phyloP scores from a whole-genome alignment of 2,329 filamentous ascomycete genomes.

The Sporothrix phasma region DNA sequence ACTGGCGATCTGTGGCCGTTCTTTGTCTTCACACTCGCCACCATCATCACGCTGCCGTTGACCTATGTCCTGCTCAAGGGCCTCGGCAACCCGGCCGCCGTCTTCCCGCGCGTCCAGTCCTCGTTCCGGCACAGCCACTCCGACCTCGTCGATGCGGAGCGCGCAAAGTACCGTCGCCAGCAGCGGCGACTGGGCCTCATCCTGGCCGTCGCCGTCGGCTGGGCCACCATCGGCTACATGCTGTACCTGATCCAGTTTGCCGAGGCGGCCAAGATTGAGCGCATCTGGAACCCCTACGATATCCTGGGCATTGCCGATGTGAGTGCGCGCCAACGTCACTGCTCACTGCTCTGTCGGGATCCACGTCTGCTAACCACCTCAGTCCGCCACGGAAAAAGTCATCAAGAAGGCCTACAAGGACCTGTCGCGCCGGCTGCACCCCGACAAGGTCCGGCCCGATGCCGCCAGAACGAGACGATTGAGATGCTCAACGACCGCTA shows the following conservation, averaged over 20 bases:
- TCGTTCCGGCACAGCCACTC: slow-evolving; percentile 74
- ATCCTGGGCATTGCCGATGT: slow-evolving; percentile 81
- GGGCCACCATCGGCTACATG: slow-evolving; percentile 81
- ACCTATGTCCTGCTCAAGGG: slow-evolving; percentile 81
- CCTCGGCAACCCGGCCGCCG: slow-evolving; percentile 64
- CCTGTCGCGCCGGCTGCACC: slow-evolving; percentile 78
- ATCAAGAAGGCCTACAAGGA: slow-evolving; percentile 89
- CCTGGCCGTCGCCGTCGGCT: slow-evolving; percentile 65
- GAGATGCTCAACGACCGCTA: slow-evolving; percentile 80
- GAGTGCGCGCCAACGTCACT: background rate
- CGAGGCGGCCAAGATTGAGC: slow-evolving; percentile 51
- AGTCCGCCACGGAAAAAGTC: slow-evolving; percentile 76
- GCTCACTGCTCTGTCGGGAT: background rate
- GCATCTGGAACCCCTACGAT: slow-evolving; percentile 95
- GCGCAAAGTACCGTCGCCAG: slow-evolving; percentile 78
- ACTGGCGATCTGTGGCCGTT: slow-evolving; percentile 98
- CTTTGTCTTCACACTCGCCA: slow-evolving; percentile 87
- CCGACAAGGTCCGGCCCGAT: slow-evolving; percentile 84
- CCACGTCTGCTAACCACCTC: background rate
- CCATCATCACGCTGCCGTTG: slow-evolving; percentile 78
- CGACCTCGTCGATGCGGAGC: slow-evolving; percentile 71
- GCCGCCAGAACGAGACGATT: slow-evolving; percentile 73
- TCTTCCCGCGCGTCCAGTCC: slow-evolving; percentile 72
- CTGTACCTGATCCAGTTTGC: slow-evolving; percentile 80
- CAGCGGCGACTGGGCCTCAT: slow-evolving; percentile 82